Percentiles rank a stretch among this genome's conserved stretches.
phyloP scores from a whole-genome alignment of 2,329 filamentous ascomycete species.

The Cryphonectria naterciae region DNA sequence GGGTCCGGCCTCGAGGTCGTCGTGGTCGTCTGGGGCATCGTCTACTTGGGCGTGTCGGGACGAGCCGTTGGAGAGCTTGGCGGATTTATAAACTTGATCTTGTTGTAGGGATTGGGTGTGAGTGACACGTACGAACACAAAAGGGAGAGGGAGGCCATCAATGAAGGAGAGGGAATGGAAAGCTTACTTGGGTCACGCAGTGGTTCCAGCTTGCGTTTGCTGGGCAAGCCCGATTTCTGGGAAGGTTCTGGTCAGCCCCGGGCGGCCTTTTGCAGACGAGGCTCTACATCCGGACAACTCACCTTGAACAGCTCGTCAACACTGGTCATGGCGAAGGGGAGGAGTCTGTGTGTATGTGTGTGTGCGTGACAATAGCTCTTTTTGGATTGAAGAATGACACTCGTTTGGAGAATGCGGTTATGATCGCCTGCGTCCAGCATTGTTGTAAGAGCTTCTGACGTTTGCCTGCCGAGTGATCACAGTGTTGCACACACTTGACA shows the following conservation, averaged over 20 bases:
- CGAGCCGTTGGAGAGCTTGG: constrained; percentile 52
- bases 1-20: constrained; percentile 52
- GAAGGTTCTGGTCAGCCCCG: constrained; percentile 26
- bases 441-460: constrained; percentile 3
- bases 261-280: constrained; percentile 4
- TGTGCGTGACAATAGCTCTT: background rate
- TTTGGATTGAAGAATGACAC: background rate
- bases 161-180: background rate
- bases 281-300: constrained; percentile 26
- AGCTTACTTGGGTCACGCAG: constrained; percentile 64
- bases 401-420: background rate
- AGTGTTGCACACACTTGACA: background rate
- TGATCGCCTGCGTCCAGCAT: background rate
- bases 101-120: background rate
- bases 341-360: background rate
- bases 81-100: constrained; percentile 69
- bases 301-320: constrained; percentile 65
- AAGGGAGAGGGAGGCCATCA: constrained; percentile 2
- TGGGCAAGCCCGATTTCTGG: constrained; percentile 50
- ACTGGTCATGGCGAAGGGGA: constrained; percentile 52
- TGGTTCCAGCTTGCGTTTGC: constrained; percentile 68
- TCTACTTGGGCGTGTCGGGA: constrained; percentile 51
- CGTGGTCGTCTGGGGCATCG: constrained; percentile 45
- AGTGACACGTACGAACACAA: background rate
- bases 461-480: constrained; percentile 8